A percentile compares a stretch with the other conserved stretches of the same genome.
phyloP scores from a whole-genome alignment of 1,284 basidiomycete species.

The Sporisorium sorghi region DNA sequence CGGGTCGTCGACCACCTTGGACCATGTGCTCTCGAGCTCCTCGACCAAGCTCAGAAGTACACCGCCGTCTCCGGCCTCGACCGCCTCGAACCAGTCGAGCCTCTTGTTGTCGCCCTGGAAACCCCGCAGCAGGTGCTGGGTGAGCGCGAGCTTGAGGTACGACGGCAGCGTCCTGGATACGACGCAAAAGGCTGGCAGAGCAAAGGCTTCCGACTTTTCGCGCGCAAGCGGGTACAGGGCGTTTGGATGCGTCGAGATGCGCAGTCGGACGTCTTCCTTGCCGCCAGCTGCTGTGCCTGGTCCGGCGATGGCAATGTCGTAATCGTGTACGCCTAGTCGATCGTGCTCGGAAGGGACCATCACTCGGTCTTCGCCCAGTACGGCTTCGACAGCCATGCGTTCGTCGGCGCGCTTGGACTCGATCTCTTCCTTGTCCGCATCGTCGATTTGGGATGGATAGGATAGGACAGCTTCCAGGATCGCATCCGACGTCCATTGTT shows the following conservation, averaged over 20 bases:
- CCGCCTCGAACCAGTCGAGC: slow-evolving; percentile 73
- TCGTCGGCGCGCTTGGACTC: slow-evolving; percentile 76
- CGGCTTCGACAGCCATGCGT: slow-evolving; percentile 75
- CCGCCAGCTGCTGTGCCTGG: slow-evolving; percentile 36
- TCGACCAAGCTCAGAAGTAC: slow-evolving; percentile 82
- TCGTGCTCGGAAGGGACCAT: slow-evolving; percentile 57
- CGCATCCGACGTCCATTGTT: slow-evolving; percentile 34
- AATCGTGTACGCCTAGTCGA: slow-evolving; percentile 65
- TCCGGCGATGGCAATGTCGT: slow-evolving; percentile 65
- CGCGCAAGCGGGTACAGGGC: slow-evolving; percentile 69
- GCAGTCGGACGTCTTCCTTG: slow-evolving; percentile 74
- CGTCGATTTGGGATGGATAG: slow-evolving; percentile 12
- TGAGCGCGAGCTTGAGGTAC: slow-evolving; percentile 85
- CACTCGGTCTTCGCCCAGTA: slow-evolving; percentile 70
- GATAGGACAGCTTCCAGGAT: slow-evolving; percentile 22
- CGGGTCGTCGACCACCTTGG: slow-evolving; percentile 61
- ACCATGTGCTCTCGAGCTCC: slow-evolving; percentile 74
- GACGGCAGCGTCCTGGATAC: slow-evolving; percentile 79
- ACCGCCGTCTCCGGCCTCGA: slow-evolving; percentile 77
- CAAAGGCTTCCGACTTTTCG: slow-evolving; percentile 41
- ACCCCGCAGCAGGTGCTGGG: slow-evolving; percentile 72
- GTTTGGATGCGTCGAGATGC: slow-evolving; percentile 76
- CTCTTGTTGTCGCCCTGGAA: slow-evolving; percentile 59
- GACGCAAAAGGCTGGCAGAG: slow-evolving; percentile 80
- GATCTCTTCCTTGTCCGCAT: slow-evolving; percentile 56